These are phyloP conservation scores for Dryas integrifolia DNA, from an alignment of 331 rosid genomes.

Conservation along the genomic window DNA sequence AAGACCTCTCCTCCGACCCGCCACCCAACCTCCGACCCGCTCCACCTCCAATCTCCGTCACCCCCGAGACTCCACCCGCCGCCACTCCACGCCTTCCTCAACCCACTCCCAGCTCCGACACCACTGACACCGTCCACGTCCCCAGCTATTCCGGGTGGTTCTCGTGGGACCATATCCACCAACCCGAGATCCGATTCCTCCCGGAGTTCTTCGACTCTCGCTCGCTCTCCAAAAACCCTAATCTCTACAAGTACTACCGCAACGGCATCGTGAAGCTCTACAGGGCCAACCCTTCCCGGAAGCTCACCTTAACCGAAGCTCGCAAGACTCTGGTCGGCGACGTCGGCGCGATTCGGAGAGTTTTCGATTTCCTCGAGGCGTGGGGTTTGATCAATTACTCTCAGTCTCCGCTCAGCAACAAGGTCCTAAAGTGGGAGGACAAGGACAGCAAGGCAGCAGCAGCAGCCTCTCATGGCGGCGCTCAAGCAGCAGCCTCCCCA, in stretches of 20 bases:
- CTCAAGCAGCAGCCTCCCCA: not conserved
- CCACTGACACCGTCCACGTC: slow-evolving; percentile 35
- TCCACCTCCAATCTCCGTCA: slow-evolving; percentile 11
- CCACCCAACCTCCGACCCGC: slow-evolving; percentile 13
- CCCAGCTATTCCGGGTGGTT: slow-evolving; percentile 92
- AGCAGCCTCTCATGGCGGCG: slow-evolving; percentile 23
- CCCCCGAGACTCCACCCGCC: slow-evolving; percentile 37
- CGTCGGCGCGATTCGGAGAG: slow-evolving; percentile 78
- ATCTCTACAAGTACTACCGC: slow-evolving; percentile 75
- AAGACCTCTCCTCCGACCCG: slow-evolving; percentile 25
- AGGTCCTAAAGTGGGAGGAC: slow-evolving; percentile 87
- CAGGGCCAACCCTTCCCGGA: slow-evolving; percentile 62
- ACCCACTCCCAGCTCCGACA: slow-evolving; percentile 29
- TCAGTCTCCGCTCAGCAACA: slow-evolving; percentile 44
- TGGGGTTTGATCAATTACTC: slow-evolving; percentile 88
- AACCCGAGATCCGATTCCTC: slow-evolving; percentile 70
- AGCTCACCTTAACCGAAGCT: slow-evolving; percentile 79
- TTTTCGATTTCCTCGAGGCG: slow-evolving; percentile 78
- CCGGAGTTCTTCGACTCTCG: slow-evolving; percentile 73
- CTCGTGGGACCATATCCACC: slow-evolving; percentile 58
- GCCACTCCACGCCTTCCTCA: slow-evolving; percentile 18
- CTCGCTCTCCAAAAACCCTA: slow-evolving; percentile 59
- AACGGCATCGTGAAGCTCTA: slow-evolving; percentile 63
- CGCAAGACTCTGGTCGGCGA: slow-evolving; percentile 84
- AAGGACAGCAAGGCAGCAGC: slow-evolving; percentile 46